Evolutionary conservation across 1,284 basidiomycete genomes (phyloP).

Genomic region (Trichosporon faecale): DNA sequence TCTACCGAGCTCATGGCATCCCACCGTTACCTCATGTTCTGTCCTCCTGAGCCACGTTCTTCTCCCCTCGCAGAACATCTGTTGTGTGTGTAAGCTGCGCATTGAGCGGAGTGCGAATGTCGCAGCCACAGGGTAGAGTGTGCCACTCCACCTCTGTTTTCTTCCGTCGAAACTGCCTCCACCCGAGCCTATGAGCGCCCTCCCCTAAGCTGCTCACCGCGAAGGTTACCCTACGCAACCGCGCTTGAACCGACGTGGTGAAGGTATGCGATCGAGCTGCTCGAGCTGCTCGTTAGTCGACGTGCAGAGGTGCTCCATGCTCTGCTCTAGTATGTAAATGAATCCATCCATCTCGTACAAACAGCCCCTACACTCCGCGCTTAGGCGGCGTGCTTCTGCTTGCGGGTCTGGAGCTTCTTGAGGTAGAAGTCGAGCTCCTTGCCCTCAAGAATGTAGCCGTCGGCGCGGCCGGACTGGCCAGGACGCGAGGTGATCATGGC

Average conservation of each 20-base stretch:
- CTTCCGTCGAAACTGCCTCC: not conserved
- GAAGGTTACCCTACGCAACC: too few species aligned
- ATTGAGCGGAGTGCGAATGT: too few species aligned
- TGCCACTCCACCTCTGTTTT: not conserved
- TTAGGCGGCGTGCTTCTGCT: slow-evolving; percentile 76
- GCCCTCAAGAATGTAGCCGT: slow-evolving; percentile 94
- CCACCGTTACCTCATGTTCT: too few species aligned
- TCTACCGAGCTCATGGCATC: too few species aligned
- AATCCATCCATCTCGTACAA: slow-evolving; percentile 35
- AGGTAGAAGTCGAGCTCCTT: slow-evolving; percentile 97
- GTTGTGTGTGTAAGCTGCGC: too few species aligned
- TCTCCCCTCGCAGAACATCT: too few species aligned
- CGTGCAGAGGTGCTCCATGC: not conserved
- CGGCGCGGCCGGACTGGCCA: slow-evolving; percentile 87
- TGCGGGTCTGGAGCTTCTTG: slow-evolving; percentile 84
- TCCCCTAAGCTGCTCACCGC: not conserved
- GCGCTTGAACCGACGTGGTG: too few species aligned
- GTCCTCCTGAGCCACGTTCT: too few species aligned
- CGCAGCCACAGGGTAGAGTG: not conserved
- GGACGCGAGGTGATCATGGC: slow-evolving; percentile 86
- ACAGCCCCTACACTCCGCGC: slow-evolving; percentile 22
- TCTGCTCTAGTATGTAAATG: slow-evolving; percentile 18
- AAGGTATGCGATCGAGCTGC: not conserved
- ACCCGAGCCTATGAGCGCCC: not conserved
- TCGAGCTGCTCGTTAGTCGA: not conserved